Conservation (phyloP, 805 yeast genomes). For the Yueomyces sp. region DNA sequence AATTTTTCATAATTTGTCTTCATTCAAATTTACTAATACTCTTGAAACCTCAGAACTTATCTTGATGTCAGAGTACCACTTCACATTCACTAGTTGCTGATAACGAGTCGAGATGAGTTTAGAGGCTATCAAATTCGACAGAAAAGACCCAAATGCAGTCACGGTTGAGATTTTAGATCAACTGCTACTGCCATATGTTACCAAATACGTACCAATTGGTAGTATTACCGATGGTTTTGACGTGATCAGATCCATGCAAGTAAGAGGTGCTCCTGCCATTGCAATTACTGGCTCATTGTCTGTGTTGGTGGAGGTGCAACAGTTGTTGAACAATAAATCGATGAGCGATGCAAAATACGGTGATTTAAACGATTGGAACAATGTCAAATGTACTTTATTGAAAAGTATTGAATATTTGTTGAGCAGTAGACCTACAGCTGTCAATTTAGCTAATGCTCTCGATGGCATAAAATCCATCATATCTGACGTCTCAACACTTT, state of each 20-base stretch:
- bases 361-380: slow-evolving; percentile 20
- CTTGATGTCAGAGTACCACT: too few species aligned
- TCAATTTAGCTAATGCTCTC: slow-evolving; percentile 66
- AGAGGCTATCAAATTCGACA: slow-evolving; percentile 58
- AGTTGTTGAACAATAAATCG: slow-evolving; percentile 12
- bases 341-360: slow-evolving; percentile 14
- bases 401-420: slow-evolving; percentile 50
- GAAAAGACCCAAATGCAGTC: slow-evolving; percentile 19
- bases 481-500: slow-evolving; percentile 17
- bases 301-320: slow-evolving; percentile 55
- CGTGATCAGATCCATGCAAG: slow-evolving; percentile 85
- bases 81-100: slow-evolving; percentile 1
- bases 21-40: too few species aligned
- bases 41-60: too few species aligned
- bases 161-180: slow-evolving; percentile 65
- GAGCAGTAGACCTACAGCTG: slow-evolving; percentile 89
- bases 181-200: slow-evolving; percentile 64
- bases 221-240: slow-evolving; percentile 63
- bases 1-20: too few species aligned
- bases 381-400: slow-evolving; percentile 27
- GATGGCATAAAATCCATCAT: slow-evolving; percentile 24
- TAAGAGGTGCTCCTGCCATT: slow-evolving; percentile 97
- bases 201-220: slow-evolving; percentile 49
- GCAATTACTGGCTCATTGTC: slow-evolving; percentile 89
- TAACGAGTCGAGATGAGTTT: slow-evolving; percentile 24